phyloP scores from a whole-genome alignment of 164 flowering plant species.

The Magnolia officinalis region DNA sequence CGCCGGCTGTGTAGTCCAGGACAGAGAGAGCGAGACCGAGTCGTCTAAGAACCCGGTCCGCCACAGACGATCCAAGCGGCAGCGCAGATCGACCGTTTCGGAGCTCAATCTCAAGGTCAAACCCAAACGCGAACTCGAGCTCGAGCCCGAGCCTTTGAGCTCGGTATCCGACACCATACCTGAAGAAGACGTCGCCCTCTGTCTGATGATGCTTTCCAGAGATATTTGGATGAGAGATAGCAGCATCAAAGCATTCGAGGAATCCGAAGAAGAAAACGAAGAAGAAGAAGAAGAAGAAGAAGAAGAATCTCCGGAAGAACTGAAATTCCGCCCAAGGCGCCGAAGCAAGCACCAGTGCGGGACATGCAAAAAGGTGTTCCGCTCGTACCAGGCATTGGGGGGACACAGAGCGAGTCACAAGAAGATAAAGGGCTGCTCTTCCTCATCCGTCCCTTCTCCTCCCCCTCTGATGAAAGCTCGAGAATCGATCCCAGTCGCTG shows the following conservation, averaged over 20 bases:
- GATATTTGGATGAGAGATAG: slow-evolving; percentile 48
- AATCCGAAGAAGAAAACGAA: neutral
- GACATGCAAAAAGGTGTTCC: slow-evolving; percentile 67
- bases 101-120: slow-evolving; percentile 1
- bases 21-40: slow-evolving; percentile 80
- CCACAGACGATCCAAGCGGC: slow-evolving; percentile 54
- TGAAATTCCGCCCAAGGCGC: neutral
- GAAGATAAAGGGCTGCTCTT: slow-evolving; percentile 38
- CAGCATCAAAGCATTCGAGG: neutral
- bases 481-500: slow-evolving; percentile 6
- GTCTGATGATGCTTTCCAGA: slow-evolving; percentile 79
- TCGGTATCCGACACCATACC: slow-evolving; percentile 67
- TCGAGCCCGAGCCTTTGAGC: slow-evolving; percentile 54
- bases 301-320: neutral
- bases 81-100: slow-evolving; percentile 21
- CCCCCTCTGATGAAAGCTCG: neutral
- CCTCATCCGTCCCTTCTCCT: neutral
- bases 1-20: slow-evolving; percentile 44
- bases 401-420: slow-evolving; percentile 92
- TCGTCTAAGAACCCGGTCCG: slow-evolving; percentile 43
- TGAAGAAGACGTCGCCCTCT: slow-evolving; percentile 78
- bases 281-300: neutral
- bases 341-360: slow-evolving; percentile 63
- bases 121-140: slow-evolving; percentile 5
- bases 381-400: slow-evolving; percentile 83